These are phyloP conservation scores for Hypomyces perniciosus DNA, from an alignment of 2,329 filamentous ascomycete genomes.

Conservation along the genomic window DNA sequence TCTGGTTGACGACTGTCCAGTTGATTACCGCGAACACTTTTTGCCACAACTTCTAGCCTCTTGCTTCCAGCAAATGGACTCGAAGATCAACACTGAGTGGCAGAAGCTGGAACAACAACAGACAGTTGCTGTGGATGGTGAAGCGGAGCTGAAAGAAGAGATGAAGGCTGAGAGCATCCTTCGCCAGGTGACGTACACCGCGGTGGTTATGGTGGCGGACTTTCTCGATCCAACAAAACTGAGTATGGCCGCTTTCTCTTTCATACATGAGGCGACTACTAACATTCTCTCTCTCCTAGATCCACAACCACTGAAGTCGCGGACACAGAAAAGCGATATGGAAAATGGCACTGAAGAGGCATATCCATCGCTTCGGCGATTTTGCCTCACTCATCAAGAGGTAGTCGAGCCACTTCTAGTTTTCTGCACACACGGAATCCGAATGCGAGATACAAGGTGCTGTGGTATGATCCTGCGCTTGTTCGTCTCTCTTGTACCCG, in stretches of 20 bases:
- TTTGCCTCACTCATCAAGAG: slow-evolving; percentile 70
- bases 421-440: slow-evolving; percentile 85
- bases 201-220: slow-evolving; percentile 85
- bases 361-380: slow-evolving; percentile 64
- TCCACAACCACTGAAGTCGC: slow-evolving; percentile 23
- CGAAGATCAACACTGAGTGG: slow-evolving; percentile 86
- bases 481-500: slow-evolving; percentile 77
- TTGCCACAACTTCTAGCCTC: slow-evolving; percentile 75
- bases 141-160: slow-evolving; percentile 78
- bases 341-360: slow-evolving; percentile 28
- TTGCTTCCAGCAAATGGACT: slow-evolving; percentile 80
- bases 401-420: slow-evolving; percentile 84
- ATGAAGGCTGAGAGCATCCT: slow-evolving; percentile 98
- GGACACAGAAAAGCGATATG: slow-evolving; percentile 21
- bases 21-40: slow-evolving; percentile 70
- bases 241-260: slow-evolving; percentile 42
- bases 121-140: slow-evolving; percentile 58
- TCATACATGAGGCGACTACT: neutral
- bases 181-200: slow-evolving; percentile 84
- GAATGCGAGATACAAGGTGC: slow-evolving; percentile 83
- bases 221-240: slow-evolving; percentile 70
- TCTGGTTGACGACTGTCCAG: slow-evolving; percentile 86
- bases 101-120: slow-evolving; percentile 63
- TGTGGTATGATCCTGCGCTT: slow-evolving; percentile 80
- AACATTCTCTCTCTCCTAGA: slow-evolving; percentile 20